phyloP scores from a whole-genome alignment of 768 basidiomycete genomes.

The Lactarius trivialis region DNA sequence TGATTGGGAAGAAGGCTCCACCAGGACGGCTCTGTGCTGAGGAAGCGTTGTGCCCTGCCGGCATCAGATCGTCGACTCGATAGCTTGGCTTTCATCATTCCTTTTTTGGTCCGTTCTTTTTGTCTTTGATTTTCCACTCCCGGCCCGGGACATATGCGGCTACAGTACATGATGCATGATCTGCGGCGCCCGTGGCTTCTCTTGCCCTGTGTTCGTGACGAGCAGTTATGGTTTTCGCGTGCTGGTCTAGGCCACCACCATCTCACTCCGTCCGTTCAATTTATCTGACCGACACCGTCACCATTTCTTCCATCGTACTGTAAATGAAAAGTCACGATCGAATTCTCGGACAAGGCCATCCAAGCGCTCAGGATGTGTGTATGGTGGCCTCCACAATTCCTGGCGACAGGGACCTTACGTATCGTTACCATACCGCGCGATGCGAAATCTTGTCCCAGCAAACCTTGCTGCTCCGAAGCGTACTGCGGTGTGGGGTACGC shows the following conservation, averaged over 20 bases:
- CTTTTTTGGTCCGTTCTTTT: conserved; percentile 16
- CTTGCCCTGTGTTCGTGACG: background rate
- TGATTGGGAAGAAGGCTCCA: conserved; percentile 16
- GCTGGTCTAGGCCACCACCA: background rate
- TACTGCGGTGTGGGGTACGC: conserved; percentile 11
- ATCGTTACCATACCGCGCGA: conserved; percentile 3
- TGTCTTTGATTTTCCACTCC: background rate
- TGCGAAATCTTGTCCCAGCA: conserved; percentile 3
- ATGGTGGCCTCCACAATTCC: conserved; percentile 13
- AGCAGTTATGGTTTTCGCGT: background rate
- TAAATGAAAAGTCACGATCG: background rate
- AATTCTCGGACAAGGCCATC: background rate
- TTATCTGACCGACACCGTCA: background rate
- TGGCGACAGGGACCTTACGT: conserved; percentile 10
- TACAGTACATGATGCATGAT: too few relatives aligned
- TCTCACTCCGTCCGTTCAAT: background rate
- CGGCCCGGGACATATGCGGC: conserved; percentile 12
- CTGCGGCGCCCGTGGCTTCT: background rate
- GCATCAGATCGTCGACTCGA: conserved; percentile 18
- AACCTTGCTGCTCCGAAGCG: background rate
- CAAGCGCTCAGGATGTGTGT: conserved; percentile 2
- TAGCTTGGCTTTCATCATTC: conserved; percentile 20
- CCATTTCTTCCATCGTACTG: background rate
- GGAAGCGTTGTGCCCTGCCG: background rate
- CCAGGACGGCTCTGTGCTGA: background rate